Evolutionary conservation across 345 rosid genomes (phyloP), one percentile per base, ranked within the genome.

Genomic region (Euphorbia peplus): DNA sequence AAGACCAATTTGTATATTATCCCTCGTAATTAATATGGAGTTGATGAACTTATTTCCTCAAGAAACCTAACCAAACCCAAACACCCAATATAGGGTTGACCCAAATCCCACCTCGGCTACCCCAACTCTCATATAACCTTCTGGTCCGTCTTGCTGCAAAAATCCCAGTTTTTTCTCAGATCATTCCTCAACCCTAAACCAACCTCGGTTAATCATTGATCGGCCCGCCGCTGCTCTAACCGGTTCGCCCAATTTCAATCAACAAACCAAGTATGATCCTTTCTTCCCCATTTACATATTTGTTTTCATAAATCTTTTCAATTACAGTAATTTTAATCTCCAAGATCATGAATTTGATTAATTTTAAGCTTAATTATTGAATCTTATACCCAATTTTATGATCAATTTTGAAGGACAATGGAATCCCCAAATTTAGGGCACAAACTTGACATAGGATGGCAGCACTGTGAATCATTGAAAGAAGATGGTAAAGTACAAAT

Each of bases 371-470:
- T 2, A 54, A 22, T 11, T 4, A 0, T 10, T 4, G 1, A 54
- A 54, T 54, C 21, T 21, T 10, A 47, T 18, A 47, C n/a, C n/a
- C n/a, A n/a, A n/a, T n/a, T n/a, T n/a, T n/a, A 39, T 39, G 42
- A 11, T 46, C 58, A 8, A 46, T 37, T 25, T 29, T 46, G 22
- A 19, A 25, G 60, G 21, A 10, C 8, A 28, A 52, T 35, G 64
- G 44, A 64, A 25, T 19, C 66, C 4, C 61, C 69, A 10, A 59
- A 28, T 50, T 24, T 46, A 32, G 67, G 71, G 3, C 56, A 39
- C 19, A 76, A 76, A 37, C 46, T 62, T 15, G 80, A 76, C 66
- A 3, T 63, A 9, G 80, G 69, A 16, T 76, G 80, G 80, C 32
- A 67, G 19, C 52, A 76, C 22, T 71, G 76, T 3, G 60, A 76